phyloP scores from a whole-genome alignment of 2,329 filamentous ascomycete species.

The Hymenotorrendiella dingleyae region DNA sequence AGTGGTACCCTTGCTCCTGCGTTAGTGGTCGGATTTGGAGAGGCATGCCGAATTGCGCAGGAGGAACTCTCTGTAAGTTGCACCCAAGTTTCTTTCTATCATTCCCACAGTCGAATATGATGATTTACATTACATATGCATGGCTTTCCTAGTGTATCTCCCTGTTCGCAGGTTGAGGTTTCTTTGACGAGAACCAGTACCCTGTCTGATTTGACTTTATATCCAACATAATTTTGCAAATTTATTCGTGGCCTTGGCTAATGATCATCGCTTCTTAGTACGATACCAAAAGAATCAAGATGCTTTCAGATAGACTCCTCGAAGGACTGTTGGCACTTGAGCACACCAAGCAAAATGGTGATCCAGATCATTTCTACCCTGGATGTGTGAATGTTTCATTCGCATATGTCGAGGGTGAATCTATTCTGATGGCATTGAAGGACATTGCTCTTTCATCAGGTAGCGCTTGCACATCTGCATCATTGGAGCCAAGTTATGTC shows the following conservation, averaged over 20 bases:
- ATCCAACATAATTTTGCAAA: conserved; percentile 21
- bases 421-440: conserved; percentile 94
- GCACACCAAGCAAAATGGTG: conserved; percentile 88
- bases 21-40: conserved; percentile 86
- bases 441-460: conserved; percentile 96
- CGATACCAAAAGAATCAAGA: conserved; percentile 77
- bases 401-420: conserved; percentile 96
- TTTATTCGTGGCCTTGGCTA: not conserved
- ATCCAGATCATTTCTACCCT: conserved; percentile 77
- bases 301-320: conserved; percentile 75
- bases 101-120: conserved; percentile 47
- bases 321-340: conserved; percentile 82
- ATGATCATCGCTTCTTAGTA: conserved; percentile 56
- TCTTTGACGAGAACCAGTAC: conserved; percentile 31
- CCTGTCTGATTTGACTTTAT: conserved; percentile 22
- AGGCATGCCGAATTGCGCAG: conserved; percentile 86
- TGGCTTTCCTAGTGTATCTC: conserved; percentile 75
- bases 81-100: conserved; percentile 10
- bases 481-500: conserved; percentile 93
- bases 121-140: conserved; percentile 82
- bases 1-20: conserved; percentile 91
- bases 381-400: conserved; percentile 98
- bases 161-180: conserved; percentile 32
- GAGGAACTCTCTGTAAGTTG: conserved; percentile 80
- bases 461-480: conserved; percentile 94